Conservation (phyloP, 2,329 filamentous ascomycete genomes). For the Emergomyces africanus region DNA sequence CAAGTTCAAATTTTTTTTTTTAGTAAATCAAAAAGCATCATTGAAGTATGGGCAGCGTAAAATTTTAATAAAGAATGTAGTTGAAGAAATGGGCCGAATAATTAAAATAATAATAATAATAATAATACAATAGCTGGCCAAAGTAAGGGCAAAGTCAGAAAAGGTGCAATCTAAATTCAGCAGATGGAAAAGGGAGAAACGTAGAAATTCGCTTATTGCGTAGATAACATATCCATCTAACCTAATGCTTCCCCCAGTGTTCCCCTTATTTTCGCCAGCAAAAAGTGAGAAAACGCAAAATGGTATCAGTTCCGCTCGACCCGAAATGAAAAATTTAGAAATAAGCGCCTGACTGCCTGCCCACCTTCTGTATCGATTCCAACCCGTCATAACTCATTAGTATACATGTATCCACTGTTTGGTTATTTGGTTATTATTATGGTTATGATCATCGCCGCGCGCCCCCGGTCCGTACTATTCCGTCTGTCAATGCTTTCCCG, state of each 20-base stretch:
- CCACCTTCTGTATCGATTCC: background rate
- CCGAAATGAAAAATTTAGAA: background rate
- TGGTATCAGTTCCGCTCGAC: background rate
- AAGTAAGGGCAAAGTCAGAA: background rate
- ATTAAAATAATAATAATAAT: too few relatives aligned
- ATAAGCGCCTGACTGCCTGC: background rate
- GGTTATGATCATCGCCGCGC: slow-evolving; percentile 18
- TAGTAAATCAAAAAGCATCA: too few relatives aligned
- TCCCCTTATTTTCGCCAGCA: background rate
- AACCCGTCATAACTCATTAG: background rate
- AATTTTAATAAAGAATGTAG: too few relatives aligned
- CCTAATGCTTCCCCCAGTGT: too few relatives aligned
- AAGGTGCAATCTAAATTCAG: background rate
- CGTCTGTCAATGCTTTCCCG: slow-evolving; percentile 27
- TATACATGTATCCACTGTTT: background rate
- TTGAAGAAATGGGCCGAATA: too few relatives aligned
- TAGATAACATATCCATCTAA: too few relatives aligned
- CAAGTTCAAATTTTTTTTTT: too few relatives aligned
- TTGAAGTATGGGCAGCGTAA: background rate
- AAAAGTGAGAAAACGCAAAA: background rate
- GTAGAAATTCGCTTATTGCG: background rate
- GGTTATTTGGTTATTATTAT: background rate
- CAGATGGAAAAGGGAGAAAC: background rate
- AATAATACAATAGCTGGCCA: background rate
- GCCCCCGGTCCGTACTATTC: slow-evolving; percentile 25